phyloP scores from a whole-genome alignment of 352 stramenopile species.

The Pythium sukuiense region DNA sequence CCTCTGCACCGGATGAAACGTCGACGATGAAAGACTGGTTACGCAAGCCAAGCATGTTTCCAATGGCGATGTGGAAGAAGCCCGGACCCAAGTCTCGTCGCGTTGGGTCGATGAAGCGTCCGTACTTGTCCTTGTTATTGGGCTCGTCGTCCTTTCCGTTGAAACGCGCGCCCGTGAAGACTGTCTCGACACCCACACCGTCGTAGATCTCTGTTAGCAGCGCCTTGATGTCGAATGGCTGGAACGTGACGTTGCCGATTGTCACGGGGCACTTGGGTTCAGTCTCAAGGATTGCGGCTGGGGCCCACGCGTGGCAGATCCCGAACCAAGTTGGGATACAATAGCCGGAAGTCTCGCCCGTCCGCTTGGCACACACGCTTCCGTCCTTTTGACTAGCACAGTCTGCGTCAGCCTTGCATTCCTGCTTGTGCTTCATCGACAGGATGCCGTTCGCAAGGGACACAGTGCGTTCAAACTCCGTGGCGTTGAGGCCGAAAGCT shows the following conservation, averaged over 20 bases:
- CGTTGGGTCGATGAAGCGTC: conserved; percentile 22
- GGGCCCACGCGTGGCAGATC: conserved; percentile 30
- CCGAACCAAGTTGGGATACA: conserved; percentile 30
- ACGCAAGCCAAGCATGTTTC: conserved; percentile 47
- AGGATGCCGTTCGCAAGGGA: conserved; percentile 21
- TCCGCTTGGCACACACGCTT: conserved; percentile 22
- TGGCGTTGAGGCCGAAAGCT: conserved; percentile 15
- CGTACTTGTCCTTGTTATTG: conserved; percentile 21
- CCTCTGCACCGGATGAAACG: conserved; percentile 30
- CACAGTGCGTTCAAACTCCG: conserved; percentile 6
- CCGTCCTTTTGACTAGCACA: conserved; percentile 18
- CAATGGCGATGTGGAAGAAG: conserved; percentile 26
- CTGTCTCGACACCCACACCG: conserved; percentile 6
- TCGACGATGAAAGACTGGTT: conserved; percentile 46
- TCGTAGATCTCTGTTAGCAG: conserved; percentile 29
- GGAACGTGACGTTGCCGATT: conserved; percentile 23
- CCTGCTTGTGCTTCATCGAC: background rate
- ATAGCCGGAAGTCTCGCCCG: conserved; percentile 5
- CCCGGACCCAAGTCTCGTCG: conserved; percentile 53
- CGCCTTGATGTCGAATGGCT: conserved; percentile 29
- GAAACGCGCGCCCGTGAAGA: conserved; percentile 26
- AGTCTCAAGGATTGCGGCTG: conserved; percentile 21
- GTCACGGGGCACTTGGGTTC: conserved; percentile 24
- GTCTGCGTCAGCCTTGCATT: conserved; percentile 2
- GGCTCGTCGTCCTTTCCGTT: conserved; percentile 16